Evolutionary conservation across 495 filamentous ascomycete genomes (phyloP).

Genomic region (Tuber melanosporum): DNA sequence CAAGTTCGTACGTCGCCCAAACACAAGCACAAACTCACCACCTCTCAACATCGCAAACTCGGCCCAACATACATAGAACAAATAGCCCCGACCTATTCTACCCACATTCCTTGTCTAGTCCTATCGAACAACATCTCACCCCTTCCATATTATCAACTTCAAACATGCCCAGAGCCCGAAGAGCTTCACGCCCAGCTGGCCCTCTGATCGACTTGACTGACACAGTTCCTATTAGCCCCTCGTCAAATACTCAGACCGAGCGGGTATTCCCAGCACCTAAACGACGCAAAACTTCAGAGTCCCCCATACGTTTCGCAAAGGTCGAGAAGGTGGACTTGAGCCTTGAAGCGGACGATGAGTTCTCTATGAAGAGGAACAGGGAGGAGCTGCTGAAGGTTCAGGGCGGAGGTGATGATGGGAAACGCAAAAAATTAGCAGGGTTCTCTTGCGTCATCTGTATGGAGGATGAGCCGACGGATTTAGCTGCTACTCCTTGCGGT

Average conservation of each 20-base stretch:
- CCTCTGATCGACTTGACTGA: background rate
- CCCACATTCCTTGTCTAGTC: background rate
- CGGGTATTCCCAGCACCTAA: background rate
- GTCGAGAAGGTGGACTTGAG: conserved; percentile 60
- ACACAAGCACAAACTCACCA: background rate
- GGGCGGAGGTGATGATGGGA: conserved; percentile 49
- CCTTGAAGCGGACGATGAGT: conserved; percentile 47
- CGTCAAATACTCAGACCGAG: background rate
- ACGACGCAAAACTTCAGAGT: background rate
- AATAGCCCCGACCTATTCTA: background rate
- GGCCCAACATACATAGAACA: background rate
- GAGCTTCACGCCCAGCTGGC: background rate
- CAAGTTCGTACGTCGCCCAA: background rate
- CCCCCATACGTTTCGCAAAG: background rate
- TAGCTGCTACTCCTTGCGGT: conserved; percentile 81
- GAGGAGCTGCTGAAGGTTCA: conserved; percentile 52
- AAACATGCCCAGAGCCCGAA: background rate
- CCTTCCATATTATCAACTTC: background rate
- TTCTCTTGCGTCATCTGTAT: conserved; percentile 81
- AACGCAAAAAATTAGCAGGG: conserved; percentile 50
- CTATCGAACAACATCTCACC: background rate
- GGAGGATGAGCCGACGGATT: conserved; percentile 59
- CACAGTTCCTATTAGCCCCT: background rate
- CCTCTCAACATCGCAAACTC: background rate
- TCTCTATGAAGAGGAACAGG: conserved; percentile 40